Base-by-base conservation (phyloP, 371 early-diverging fungal genomes). In the Lichtheimia corymbifera region DNA sequence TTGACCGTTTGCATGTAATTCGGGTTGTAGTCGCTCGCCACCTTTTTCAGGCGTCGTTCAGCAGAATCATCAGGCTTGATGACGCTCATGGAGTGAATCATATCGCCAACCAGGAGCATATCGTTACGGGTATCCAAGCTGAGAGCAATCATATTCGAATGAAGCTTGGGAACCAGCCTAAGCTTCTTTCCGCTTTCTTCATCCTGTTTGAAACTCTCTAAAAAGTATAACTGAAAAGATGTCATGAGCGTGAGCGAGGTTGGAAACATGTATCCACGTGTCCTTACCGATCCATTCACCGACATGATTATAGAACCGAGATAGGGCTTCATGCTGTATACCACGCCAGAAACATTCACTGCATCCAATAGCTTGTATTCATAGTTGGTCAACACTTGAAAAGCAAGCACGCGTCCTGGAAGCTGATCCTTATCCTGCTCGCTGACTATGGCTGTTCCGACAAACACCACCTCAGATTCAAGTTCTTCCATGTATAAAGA, bases 51-150 rank as follows among this genome's bases (percentile, higher is more conserved):
- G 18, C 68, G 71, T 20, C 41, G 56, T 12, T 70, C 65, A 12
- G 63, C 55, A 13, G 74, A 63, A 18, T 80, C 75, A 59, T 80
- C 86, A 24, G 68, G 62, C 35, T 55, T 62, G 52, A 92, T 70
- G 14, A 94, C 58, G 1, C 89, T 74, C 18, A 91, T 83, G 0
- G 94, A 93, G 43, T 87, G 83, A 82, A 96, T 87, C 61, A 97
- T 50, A 70, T 97, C 98, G n/a, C 93, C 97, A 3, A 95, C 91
- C 0, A 91, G 68, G 27, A 96, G 65, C 40, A 80, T 79, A 60
- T 93, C 88, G 14, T 90, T 93, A 11, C 68, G 70, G 0, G 80
- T 77, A 13, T 90, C 84, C 49, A 94, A 51, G 5, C 72, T 68
- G 12, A 92, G 61, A 1, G 84, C 76, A 12, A 86, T 35, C 2